Percentiles rank a stretch among this genome's conserved stretches.
Conservation (phyloP, 345 rosid species). For the Citrus cavaleriei region DNA sequence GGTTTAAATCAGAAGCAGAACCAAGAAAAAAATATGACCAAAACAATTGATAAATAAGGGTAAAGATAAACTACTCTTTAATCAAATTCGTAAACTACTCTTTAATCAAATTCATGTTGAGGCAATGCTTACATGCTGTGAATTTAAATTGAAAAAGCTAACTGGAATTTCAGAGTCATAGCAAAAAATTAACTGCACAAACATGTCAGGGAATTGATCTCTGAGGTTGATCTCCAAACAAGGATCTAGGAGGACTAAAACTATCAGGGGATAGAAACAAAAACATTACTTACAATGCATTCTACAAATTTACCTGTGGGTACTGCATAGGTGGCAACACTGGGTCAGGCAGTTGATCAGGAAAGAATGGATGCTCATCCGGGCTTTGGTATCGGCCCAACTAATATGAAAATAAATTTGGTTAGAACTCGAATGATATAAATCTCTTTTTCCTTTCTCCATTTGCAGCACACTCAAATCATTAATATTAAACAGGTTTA, state of each 20-base stretch:
- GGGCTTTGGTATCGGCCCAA: slow-evolving; percentile 89
- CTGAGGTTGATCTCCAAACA: neutral
- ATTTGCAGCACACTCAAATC: neutral
- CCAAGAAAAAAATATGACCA: neutral
- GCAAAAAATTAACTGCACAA: neutral
- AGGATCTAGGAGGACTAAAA: neutral
- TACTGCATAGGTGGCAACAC: slow-evolving; percentile 79
- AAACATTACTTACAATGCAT: neutral
- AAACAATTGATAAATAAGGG: neutral
- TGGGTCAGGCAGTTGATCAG: slow-evolving; percentile 63
- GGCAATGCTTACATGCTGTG: neutral
- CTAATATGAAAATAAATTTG: slow-evolving; percentile 27
- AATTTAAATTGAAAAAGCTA: neutral
- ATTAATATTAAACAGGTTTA: neutral
- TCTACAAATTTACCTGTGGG: slow-evolving; percentile 41
- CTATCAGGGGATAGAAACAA: neutral
- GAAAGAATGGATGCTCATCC: slow-evolving; percentile 90
- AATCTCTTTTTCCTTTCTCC: neutral
- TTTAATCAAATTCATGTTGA: neutral
- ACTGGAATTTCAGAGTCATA: neutral
- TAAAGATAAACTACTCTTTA: neutral
- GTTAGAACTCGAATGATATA: neutral
- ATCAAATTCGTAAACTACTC: no score
- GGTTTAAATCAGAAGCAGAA: neutral
- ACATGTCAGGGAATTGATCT: neutral